Conservation (phyloP, 352 stramenopile genomes). For the Plasmopara viticola region DNA sequence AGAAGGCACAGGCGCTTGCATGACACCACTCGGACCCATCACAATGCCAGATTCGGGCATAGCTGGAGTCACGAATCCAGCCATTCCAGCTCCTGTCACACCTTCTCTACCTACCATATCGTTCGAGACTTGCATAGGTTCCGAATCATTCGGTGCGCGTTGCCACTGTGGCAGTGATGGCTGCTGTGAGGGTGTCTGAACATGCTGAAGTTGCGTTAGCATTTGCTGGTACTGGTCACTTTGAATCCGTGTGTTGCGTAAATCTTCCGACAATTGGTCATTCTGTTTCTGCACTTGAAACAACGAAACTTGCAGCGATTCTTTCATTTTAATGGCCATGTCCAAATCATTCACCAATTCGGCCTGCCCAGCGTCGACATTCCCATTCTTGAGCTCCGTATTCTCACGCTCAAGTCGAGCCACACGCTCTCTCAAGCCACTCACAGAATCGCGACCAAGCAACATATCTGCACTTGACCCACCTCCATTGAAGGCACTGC, state of each 20-base stretch:
- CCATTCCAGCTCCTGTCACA: conserved; percentile 13
- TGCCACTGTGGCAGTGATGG: conserved; percentile 24
- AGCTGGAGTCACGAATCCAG: conserved; percentile 19
- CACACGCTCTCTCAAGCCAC: conserved; percentile 47
- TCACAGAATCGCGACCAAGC: conserved; percentile 58
- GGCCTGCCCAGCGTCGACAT: conserved; percentile 38
- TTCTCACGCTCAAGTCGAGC: conserved; percentile 76
- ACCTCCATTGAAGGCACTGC: conserved; percentile 23
- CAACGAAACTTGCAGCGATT: conserved; percentile 56
- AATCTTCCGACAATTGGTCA: conserved; percentile 61
- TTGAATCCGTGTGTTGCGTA: conserved; percentile 35
- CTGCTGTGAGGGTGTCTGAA: conserved; percentile 8
- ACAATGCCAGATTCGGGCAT: conserved; percentile 22
- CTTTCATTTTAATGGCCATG: conserved; percentile 67
- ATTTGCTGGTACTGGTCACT: conserved; percentile 27
- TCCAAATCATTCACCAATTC: conserved; percentile 69
- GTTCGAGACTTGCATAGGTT: conserved; percentile 41
- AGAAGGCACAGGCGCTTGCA: conserved; percentile 21
- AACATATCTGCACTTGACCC: conserved; percentile 56
- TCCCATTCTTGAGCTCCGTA: conserved; percentile 47
- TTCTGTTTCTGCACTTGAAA: conserved; percentile 74
- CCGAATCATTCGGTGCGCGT: conserved; percentile 19
- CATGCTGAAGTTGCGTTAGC: conserved; percentile 23
- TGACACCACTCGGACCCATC: conserved; percentile 17
- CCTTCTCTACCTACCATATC: conserved; percentile 16